A percentile compares a stretch with the other conserved stretches of the same genome.
Evolutionary conservation across 148 eudicot genomes (phyloP).

Genomic region (Amaranthus hypochondriacus): DNA sequence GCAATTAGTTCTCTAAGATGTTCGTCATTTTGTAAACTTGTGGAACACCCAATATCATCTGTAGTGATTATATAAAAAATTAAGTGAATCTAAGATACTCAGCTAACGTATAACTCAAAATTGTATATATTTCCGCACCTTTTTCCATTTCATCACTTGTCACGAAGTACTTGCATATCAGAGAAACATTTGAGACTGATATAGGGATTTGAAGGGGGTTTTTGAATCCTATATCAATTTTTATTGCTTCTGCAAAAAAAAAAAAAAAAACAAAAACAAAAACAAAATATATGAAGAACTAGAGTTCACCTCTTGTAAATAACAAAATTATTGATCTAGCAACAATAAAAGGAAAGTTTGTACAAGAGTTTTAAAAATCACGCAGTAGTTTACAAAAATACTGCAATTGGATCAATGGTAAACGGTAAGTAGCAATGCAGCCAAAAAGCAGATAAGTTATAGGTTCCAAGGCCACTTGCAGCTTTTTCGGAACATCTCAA

Average conservation of each 20-base stretch:
- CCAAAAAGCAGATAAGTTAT: too few species aligned
- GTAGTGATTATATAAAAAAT: conserved; percentile 24
- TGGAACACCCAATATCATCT: conserved; percentile 47
- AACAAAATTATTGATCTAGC: background rate
- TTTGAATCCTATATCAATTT: conserved; percentile 77
- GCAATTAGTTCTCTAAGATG: conserved; percentile 38
- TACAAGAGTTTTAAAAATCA: too few species aligned
- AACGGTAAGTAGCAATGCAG: too few species aligned
- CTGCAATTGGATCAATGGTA: too few species aligned
- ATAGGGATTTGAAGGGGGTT: conserved; percentile 91
- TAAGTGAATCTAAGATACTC: conserved; percentile 10
- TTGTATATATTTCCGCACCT: conserved; percentile 40
- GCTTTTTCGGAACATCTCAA: too few species aligned
- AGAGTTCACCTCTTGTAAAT: background rate
- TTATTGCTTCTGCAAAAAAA: conserved; percentile 68
- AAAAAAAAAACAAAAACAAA: too few species aligned
- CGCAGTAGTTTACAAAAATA: too few species aligned
- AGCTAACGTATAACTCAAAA: background rate
- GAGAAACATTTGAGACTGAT: conserved; percentile 60
- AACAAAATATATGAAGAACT: background rate
- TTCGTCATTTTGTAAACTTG: conserved; percentile 42
- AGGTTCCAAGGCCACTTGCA: too few species aligned
- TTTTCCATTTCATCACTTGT: conserved; percentile 46
- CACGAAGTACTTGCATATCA: conserved; percentile 70
- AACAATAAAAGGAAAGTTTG: background rate